These are phyloP conservation scores for Grosmannia serpens DNA, from an alignment of 2,329 filamentous ascomycete genomes.

Conservation along the genomic window DNA sequence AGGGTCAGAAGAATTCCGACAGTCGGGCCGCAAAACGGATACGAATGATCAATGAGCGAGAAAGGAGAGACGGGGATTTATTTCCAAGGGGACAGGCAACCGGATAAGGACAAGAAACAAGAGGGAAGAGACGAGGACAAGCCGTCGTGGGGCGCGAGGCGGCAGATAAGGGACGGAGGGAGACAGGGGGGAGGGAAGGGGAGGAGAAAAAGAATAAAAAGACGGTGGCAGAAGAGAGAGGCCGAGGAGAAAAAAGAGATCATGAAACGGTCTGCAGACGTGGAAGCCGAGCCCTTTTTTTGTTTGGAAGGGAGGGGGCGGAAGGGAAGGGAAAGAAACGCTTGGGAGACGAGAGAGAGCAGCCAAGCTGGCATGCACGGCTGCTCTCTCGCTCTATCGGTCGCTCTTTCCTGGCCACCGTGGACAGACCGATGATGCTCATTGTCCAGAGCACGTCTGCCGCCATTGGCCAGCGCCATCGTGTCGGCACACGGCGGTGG, in stretches of 20 bases:
- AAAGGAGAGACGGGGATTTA: no score
- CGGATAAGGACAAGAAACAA: no score
- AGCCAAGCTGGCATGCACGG: not conserved
- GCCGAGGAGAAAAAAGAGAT: not conserved
- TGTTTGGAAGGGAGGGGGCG: no score
- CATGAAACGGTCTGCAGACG: not conserved
- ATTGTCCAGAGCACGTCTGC: not conserved
- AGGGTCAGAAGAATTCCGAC: no score
- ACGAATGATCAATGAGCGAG: no score
- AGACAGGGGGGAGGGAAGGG: no score
- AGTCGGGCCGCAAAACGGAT: no score
- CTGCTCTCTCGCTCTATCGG: not conserved
- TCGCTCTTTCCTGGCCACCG: conserved; percentile 1
- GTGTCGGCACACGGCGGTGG: not conserved
- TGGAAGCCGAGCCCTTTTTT: no score
- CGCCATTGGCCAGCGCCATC: not conserved
- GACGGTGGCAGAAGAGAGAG: not conserved
- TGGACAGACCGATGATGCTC: not conserved
- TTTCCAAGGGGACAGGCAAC: no score
- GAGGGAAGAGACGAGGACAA: no score
- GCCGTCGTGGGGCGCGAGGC: no score
- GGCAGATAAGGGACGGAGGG: no score
- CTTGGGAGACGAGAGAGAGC: not conserved
- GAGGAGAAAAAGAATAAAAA: not conserved
- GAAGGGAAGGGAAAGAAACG: not conserved